phyloP scores from a whole-genome alignment of 129 eudicot species.

The Saposhnikovia divaricata region DNA sequence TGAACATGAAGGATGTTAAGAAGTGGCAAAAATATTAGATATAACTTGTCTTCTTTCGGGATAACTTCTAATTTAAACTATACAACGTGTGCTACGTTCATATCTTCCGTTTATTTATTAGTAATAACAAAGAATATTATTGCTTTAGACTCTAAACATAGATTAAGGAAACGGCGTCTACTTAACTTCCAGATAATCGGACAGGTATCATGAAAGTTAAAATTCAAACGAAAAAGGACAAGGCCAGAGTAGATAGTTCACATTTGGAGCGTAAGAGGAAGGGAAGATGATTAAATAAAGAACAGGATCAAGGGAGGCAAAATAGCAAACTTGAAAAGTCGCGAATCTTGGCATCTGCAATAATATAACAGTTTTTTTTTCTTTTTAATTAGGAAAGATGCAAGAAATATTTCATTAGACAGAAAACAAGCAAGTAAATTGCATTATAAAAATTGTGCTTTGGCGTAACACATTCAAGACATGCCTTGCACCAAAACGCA shows the following conservation, averaged over 20 bases:
- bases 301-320: too few relatives aligned
- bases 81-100: not conserved
- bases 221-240: not conserved
- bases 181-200: not conserved
- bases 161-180: not conserved
- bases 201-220: not conserved
- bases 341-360: too few relatives aligned
- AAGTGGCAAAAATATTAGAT: not conserved
- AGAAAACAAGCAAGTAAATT: not conserved
- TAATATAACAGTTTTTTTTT: too few relatives aligned
- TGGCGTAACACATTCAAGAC: too few relatives aligned
- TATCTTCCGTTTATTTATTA: not conserved
- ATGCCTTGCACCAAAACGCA: too few relatives aligned
- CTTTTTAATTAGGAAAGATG: too few relatives aligned
- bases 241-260: too few relatives aligned
- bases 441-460: not conserved
- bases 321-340: too few relatives aligned
- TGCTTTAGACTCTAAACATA: too few relatives aligned
- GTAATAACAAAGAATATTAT: not conserved
- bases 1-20: not conserved
- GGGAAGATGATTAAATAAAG: too few relatives aligned
- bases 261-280: too few relatives aligned
- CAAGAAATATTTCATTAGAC: not conserved
- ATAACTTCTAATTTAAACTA: not conserved
- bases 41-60: not conserved